These are phyloP conservation scores for Berberis vulgaris DNA, from an alignment of 164 flowering plant species.

Conservation along the genomic window DNA sequence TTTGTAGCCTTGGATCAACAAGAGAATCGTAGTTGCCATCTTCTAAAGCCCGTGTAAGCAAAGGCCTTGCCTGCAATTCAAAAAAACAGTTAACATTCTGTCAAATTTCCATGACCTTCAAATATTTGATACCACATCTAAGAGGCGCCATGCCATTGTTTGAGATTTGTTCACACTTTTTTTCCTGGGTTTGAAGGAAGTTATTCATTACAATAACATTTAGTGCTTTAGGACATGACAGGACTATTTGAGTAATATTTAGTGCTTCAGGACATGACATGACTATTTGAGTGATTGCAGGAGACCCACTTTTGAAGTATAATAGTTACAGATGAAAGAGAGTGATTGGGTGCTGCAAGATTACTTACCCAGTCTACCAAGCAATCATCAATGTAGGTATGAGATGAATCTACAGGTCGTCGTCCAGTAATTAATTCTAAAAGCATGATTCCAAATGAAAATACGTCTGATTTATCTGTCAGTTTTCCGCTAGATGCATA, in stretches of 20 bases:
- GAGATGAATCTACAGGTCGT: conserved; percentile 53
- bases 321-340: too few species aligned
- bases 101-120: not conserved
- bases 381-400: conserved; percentile 61
- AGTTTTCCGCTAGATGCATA: conserved; percentile 90
- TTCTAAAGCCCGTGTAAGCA: conserved; percentile 61
- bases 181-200: too few species aligned
- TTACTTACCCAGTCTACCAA: conserved; percentile 88
- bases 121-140: too few species aligned
- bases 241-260: too few species aligned
- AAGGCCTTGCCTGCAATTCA: conserved; percentile 68
- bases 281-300: too few species aligned
- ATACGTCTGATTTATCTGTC: conserved; percentile 86
- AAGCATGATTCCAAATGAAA: conserved; percentile 90
- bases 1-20: conserved; percentile 49
- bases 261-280: too few species aligned
- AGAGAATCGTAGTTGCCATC: conserved; percentile 60
- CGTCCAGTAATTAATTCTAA: conserved; percentile 88
- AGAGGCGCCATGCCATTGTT: too few species aligned
- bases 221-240: too few species aligned
- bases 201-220: too few species aligned
- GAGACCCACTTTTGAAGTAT: too few species aligned
- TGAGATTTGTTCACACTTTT: too few species aligned
- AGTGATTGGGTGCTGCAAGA: too few species aligned
- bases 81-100: conserved; percentile 3